A percentile compares a stretch with the other conserved stretches of the same genome.
Conservation (phyloP, 1,284 basidiomycete genomes). For the Ganoderma resinaceum region DNA sequence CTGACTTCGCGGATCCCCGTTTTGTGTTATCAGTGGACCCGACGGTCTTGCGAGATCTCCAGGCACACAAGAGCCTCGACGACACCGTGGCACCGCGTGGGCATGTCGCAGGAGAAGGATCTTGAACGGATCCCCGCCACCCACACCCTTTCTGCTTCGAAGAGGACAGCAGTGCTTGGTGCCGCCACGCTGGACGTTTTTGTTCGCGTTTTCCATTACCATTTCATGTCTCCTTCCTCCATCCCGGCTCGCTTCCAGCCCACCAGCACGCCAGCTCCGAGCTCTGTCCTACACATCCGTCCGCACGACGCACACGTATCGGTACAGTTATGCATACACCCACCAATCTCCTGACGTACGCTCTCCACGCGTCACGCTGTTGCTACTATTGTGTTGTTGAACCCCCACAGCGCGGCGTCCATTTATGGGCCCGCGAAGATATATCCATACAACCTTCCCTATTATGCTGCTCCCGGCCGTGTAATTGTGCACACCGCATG, state of each 20-base stretch:
- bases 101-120: constrained; percentile 19
- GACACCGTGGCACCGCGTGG: constrained; percentile 45
- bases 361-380: constrained; percentile 16
- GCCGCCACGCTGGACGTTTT: constrained; percentile 31
- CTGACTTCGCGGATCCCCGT: constrained; percentile 21
- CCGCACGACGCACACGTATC: constrained; percentile 7
- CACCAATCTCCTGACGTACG: constrained; percentile 11
- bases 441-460: constrained; percentile 22
- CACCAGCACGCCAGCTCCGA: not conserved
- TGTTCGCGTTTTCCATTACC: constrained; percentile 18
- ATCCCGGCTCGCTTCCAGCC: not conserved
- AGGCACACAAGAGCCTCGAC: constrained; percentile 85
- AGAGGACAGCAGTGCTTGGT: constrained; percentile 32
- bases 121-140: constrained; percentile 8
- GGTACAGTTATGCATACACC: constrained; percentile 4
- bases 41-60: constrained; percentile 85
- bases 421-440: constrained; percentile 22
- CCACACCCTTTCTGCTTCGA: constrained; percentile 19
- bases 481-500: not conserved
- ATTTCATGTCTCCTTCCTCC: not conserved
- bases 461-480: not conserved
- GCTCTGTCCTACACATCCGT: not conserved
- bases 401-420: constrained; percentile 12
- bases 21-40: constrained; percentile 72
- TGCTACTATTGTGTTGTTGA: constrained; percentile 22